These are phyloP conservation scores for Botrytis squamosa DNA, from an alignment of 2,329 filamentous ascomycete genomes.

Conservation along the genomic window DNA sequence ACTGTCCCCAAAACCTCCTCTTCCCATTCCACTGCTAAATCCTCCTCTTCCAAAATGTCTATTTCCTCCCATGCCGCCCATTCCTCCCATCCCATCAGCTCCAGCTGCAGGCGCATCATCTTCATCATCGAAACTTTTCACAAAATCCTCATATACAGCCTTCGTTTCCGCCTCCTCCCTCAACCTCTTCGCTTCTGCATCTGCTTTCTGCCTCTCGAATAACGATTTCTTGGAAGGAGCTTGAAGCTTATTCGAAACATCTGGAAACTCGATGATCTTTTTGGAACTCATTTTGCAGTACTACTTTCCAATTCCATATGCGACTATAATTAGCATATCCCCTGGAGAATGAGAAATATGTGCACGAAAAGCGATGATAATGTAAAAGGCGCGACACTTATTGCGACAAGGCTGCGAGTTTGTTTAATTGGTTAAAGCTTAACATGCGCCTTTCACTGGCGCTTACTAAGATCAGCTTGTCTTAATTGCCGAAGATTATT, in stretches of 20 bases:
- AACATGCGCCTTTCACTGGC: background rate
- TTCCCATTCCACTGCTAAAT: constrained; percentile 37
- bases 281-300: constrained; percentile 26
- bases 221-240: constrained; percentile 80
- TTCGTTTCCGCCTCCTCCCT: constrained; percentile 85
- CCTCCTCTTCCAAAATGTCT: constrained; percentile 26
- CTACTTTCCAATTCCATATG: constrained; percentile 3
- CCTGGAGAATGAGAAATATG: background rate
- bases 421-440: constrained; percentile 9
- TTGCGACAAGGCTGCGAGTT: constrained; percentile 10
- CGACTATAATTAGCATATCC: background rate
- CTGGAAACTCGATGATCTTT: constrained; percentile 55
- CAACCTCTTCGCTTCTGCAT: constrained; percentile 82
- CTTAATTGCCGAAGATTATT: constrained; percentile 3
- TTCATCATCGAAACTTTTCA: constrained; percentile 71
- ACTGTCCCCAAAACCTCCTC: constrained; percentile 26
- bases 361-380: background rate
- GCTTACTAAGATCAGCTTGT: constrained; percentile 8
- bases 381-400: background rate
- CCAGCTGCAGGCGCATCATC: constrained; percentile 41
- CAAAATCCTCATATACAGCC: constrained; percentile 82
- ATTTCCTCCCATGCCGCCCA: constrained; percentile 37
- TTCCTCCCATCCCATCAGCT: constrained; percentile 17
- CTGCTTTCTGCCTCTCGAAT: constrained; percentile 85
- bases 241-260: constrained; percentile 73